phyloP scores from a whole-genome alignment of 2,329 filamentous ascomycete genomes.

The Tolypocladium nubicola region DNA sequence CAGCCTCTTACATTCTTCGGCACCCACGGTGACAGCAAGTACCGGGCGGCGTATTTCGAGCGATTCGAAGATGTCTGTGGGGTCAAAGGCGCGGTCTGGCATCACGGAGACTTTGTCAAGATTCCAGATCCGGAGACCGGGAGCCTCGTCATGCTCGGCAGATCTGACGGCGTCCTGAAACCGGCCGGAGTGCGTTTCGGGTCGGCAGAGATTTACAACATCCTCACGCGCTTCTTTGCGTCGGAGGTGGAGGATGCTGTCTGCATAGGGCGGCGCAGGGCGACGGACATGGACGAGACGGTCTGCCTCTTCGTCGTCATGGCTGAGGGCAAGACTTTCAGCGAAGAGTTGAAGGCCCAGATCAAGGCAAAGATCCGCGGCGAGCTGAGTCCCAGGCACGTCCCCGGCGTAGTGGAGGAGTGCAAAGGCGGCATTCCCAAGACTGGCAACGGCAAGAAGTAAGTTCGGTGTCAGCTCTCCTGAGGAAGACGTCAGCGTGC shows the following conservation, averaged over 20 bases:
- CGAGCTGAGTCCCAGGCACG: constrained; percentile 81
- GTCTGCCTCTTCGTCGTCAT: constrained; percentile 86
- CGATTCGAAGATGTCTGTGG: constrained; percentile 48
- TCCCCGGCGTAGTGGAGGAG: constrained; percentile 72
- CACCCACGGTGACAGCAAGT: constrained; percentile 52
- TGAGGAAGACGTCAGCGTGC: neutral
- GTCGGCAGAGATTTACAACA: constrained; percentile 90
- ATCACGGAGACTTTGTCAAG: constrained; percentile 85
- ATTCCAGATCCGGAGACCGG: constrained; percentile 57
- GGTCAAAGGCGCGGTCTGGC: constrained; percentile 53
- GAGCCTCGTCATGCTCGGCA: constrained; percentile 80
- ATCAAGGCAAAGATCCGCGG: constrained; percentile 61
- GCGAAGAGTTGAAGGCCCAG: constrained; percentile 44
- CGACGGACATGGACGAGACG: constrained; percentile 68
- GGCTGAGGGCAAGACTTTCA: constrained; percentile 45
- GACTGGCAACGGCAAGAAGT: constrained; percentile 94
- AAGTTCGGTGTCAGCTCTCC: constrained; percentile 21
- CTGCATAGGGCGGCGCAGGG: constrained; percentile 68
- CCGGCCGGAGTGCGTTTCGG: constrained; percentile 87
- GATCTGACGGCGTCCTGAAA: constrained; percentile 88
- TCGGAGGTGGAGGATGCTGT: constrained; percentile 73
- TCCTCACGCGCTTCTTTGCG: constrained; percentile 76
- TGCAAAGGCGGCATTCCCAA: constrained; percentile 75
- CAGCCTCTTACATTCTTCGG: constrained; percentile 90
- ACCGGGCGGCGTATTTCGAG: constrained; percentile 79